Conservation (phyloP, 2,329 filamentous ascomycete species). For the Paecilomyces formosus region DNA sequence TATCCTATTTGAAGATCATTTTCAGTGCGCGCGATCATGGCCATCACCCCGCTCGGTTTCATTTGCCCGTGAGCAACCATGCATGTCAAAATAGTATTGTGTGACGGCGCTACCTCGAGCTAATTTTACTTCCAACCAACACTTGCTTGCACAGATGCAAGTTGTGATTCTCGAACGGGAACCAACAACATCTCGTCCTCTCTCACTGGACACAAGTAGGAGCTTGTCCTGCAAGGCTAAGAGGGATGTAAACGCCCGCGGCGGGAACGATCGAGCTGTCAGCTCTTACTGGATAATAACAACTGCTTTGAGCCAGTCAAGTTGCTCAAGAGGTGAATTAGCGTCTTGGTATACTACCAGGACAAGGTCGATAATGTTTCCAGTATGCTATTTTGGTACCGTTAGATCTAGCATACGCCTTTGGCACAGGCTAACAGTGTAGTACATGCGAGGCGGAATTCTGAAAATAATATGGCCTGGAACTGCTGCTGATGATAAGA, state of each 20-base stretch:
- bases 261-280: not conserved
- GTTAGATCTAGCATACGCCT: not conserved
- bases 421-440: not conserved
- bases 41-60: not conserved
- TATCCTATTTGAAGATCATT: not conserved
- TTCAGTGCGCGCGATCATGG: not conserved
- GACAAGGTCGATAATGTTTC: not conserved
- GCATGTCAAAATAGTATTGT: not conserved
- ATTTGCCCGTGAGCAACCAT: not conserved
- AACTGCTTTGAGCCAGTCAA: not conserved
- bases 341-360: not conserved
- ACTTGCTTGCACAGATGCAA: not conserved
- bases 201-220: not conserved
- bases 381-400: not conserved
- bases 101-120: not conserved
- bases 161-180: not conserved
- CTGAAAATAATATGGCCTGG: not conserved
- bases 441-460: not conserved
- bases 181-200: not conserved
- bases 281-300: not conserved
- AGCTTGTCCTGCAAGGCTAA: not conserved
- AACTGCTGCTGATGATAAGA: not conserved
- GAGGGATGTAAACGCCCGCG: not conserved
- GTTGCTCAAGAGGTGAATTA: not conserved
- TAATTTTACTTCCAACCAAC: not conserved